Evolutionary conservation across 2,329 filamentous ascomycete genomes (phyloP), one percentile per base, ranked within the genome.

Genomic region (Nannizzia gypsea): DNA sequence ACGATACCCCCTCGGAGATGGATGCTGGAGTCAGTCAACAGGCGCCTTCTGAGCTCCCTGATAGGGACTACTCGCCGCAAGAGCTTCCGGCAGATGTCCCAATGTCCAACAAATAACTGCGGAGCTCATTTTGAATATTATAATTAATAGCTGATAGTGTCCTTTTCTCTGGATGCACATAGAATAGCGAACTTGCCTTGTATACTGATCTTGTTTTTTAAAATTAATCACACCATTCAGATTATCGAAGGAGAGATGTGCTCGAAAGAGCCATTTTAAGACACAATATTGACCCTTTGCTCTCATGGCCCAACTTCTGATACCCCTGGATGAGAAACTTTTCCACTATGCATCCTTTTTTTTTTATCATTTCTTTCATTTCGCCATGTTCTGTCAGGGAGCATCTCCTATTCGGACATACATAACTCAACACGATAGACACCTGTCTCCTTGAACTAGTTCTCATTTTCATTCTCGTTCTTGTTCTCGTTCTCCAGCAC

Each of bases 21-120:
- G 54, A 56, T 38, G 54, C 54, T 22, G 54, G 50, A 31, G 15
- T 36, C 26, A 20, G 26, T n/a, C 50, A 56, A 56, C 54, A 56
- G 22, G 36, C 36, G 22, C 54, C 17, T 2, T 28, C 28, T 9
- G 54, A 56, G 54, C 36, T 56, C 20, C 54, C 54, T 17, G 31
- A 26, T n/a, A 26, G 28, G 54, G 31, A 40, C 22, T 56, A 26
- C n/a, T 3, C 31, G 9, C 54, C 28, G 28, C 54, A 56, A 20
- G 54, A 56, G 36, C 54, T 56, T 8, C 54, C 54, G 9, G 54
- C 28, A 17, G 54, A 56, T 8, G 17, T 28, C 36, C 54, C 54
- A 4, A 28, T 22, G 26, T 28, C 20, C 28, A 26, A 52, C 13
- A 52, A 28, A 31, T 28, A 24, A 52, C 3, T n/a, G 22, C 48